phyloP scores from a whole-genome alignment of 2,329 filamentous ascomycete species.

The Diplocarpon mali region DNA sequence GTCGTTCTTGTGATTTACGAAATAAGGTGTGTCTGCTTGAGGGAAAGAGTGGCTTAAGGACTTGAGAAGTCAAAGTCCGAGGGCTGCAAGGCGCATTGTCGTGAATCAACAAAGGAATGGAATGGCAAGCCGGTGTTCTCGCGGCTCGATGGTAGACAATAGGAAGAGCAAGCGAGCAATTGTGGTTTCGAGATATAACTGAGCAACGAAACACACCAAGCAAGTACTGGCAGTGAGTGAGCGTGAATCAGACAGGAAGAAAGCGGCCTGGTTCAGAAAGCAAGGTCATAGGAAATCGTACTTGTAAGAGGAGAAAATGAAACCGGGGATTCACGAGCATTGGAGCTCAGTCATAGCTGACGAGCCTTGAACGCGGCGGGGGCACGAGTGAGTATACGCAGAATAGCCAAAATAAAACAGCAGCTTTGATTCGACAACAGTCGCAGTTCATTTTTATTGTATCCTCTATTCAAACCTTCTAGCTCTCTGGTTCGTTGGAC shows the following conservation, averaged over 20 bases:
- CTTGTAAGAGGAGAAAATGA: constrained; percentile 15
- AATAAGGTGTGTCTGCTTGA: not conserved
- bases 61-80: not conserved
- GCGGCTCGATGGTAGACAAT: constrained; percentile 4
- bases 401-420: constrained; percentile 14
- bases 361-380: constrained; percentile 6
- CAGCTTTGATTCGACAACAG: constrained; percentile 22
- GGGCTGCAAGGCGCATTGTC: not conserved
- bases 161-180: not conserved
- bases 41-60: constrained; percentile 5
- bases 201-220: not conserved
- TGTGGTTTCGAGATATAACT: not conserved
- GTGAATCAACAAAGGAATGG: not conserved
- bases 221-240: constrained; percentile 1
- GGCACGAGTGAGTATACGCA: constrained; percentile 6
- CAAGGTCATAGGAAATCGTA: constrained; percentile 5
- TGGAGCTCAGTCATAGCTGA: constrained; percentile 12
- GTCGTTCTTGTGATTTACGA: not conserved
- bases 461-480: constrained; percentile 8
- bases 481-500: constrained; percentile 15
- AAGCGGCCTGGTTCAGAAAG: not conserved
- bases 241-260: constrained; percentile 1
- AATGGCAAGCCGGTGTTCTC: not conserved
- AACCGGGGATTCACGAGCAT: constrained; percentile 19
- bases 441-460: constrained; percentile 15